Percentiles rank a stretch among this genome's conserved stretches.
phyloP scores from a whole-genome alignment of 192 early-diverging fungal genomes.

The Coemansia sp. region DNA sequence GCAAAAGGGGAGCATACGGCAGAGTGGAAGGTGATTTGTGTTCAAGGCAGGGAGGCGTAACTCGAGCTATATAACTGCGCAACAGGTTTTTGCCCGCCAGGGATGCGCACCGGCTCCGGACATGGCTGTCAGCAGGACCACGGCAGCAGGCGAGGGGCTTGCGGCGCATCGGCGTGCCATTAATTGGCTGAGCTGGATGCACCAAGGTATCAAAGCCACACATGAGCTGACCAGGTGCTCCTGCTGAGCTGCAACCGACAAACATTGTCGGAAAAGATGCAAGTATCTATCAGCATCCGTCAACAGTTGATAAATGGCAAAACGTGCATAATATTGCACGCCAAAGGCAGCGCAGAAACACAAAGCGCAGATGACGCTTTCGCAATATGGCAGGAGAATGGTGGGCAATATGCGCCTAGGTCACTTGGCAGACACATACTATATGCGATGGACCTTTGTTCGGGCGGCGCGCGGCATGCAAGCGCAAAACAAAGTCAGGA shows the following conservation, averaged over 20 bases:
- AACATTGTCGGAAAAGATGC: background rate
- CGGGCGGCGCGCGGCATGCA: slow-evolving; percentile 9
- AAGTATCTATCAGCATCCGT: background rate
- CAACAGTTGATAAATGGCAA: background rate
- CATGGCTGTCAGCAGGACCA: slow-evolving; percentile 9
- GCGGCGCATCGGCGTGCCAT: slow-evolving; percentile 7
- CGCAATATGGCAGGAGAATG: slow-evolving; percentile 9
- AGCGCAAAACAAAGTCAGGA: slow-evolving; percentile 4
- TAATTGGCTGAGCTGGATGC: slow-evolving; percentile 12
- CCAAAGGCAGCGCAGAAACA: background rate
- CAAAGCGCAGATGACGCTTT: slow-evolving; percentile 1
- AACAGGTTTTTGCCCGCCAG: background rate
- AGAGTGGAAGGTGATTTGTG: background rate
- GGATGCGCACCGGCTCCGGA: slow-evolving; percentile 3
- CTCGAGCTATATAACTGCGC: background rate
- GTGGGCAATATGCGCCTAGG: slow-evolving; percentile 9
- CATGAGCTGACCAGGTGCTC: slow-evolving; percentile 9
- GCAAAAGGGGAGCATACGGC: background rate
- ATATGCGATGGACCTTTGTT: slow-evolving; percentile 4
- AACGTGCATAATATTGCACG: slow-evolving; percentile 8
- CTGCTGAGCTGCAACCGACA: slow-evolving; percentile 2
- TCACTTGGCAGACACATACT: slow-evolving; percentile 12
- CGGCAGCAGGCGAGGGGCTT: slow-evolving; percentile 3
- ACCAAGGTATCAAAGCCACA: slow-evolving; percentile 19
- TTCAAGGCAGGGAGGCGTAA: background rate